Base-by-base conservation (phyloP, 495 filamentous ascomycete genomes). In the Podospora comata region DNA sequence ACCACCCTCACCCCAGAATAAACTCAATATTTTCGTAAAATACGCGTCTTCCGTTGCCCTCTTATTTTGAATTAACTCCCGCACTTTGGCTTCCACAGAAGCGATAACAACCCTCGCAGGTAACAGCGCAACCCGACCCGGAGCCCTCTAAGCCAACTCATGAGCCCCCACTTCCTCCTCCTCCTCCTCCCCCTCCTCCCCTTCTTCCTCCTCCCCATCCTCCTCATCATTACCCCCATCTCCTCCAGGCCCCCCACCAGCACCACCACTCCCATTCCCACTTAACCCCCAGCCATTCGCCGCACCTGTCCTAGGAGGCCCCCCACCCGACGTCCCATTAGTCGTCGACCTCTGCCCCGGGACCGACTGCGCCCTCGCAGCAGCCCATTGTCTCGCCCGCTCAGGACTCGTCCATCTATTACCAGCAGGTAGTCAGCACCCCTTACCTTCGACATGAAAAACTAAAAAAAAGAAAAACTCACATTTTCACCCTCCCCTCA, bases 401-500 rank as follows among this genome's bases (percentile, higher is more conserved):
- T 48, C 39, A 11, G 39, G 5, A 16, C 9, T 48, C 15, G 39
- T 16, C 39, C 39, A 48, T 6, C 39, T 48, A 2, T 48, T 9
- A 48, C 23, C 23, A 23, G 23, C 23, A 13, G 9, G 9, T 13
- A 11, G 39, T 48, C 9, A 48, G 39, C 39, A 16, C 7, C 7
- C 39, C 55, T 15, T 23, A 23, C 18, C 15, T 56, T 4, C 19
- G 4, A 56, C 4, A 56, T 9, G 6, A 20, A 58, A 15, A 58
- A 58, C 19, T 20, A 20, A 28, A 44, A 27, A 16, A 3, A 48
- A 19, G 11, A 6, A 53, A 44, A 48, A 73, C 88, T 78, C 84
- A 97, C 94, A 99, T 96, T 77, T 91, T 88, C 65, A 98, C 89
- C 73, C 86, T 88, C 56, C 81, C 79, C 73, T 99, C 95, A 76